Evolutionary conservation across 225 moss, liverwort and hornwort genomes (phyloP), one percentile per base, ranked within the genome.

Genomic region (Marchantia paleacea): DNA sequence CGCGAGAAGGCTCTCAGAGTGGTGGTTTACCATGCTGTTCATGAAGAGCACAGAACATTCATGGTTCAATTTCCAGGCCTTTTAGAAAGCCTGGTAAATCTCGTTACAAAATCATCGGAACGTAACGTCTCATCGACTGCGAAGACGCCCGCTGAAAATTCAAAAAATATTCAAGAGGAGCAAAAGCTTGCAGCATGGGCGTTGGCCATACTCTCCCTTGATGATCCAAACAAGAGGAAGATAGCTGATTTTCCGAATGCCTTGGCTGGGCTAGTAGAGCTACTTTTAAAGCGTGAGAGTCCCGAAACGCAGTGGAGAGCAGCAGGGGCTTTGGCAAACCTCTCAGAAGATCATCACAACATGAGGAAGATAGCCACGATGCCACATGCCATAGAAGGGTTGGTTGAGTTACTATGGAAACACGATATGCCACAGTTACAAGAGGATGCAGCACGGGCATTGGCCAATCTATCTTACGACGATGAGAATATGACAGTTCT

Each of bases 1-100:
- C 68, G 68, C 15, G 71, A 71, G 71, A 49, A 49, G 29, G 71
- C 71, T 71, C 71, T 71, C 3, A 71, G 47, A 50, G 50, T 29
- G 29, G 71, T 71, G 9, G 29, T 50, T 11, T 20, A 47, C 22
- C 71, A 47, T n/a, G 71, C 71, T 50, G 16, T 8, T 50, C 47
- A 49, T 14, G 48, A 71, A 9, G 18, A 71, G 19, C 71, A 71
- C 20, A 47, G 18, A 14, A 10, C 7, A 22, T 50, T 71, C 48
- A 47, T 71, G 71, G 71, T 68, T 28, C 15, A 68, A 18, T 71
- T 71, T 71, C 71, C 71, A 19, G 71, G 71, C 18, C 71, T 71
- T 47, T 30, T 71, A 29, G 48, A 50, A 29, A 71, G 71, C 48
- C 71, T 71, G 48, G 71, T 71, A 7, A 50, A 50, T 49, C 14